Evolutionary conservation across 192 early-diverging fungal species (phyloP).

Genomic region (Coemansia umbellata): DNA sequence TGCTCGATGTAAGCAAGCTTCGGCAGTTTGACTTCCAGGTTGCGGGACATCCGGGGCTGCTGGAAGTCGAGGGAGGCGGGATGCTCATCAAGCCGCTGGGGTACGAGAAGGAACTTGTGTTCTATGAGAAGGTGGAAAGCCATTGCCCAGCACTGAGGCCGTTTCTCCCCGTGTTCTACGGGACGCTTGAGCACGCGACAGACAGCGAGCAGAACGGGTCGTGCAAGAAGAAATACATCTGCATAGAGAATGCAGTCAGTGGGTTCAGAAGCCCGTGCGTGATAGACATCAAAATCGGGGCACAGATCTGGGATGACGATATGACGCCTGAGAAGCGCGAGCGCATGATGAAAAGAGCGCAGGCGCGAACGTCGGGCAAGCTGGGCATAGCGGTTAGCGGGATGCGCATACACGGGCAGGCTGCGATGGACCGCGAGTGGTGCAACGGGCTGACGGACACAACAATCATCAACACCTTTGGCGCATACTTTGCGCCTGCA

Average conservation of each 20-base stretch:
- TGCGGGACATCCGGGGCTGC: slow-evolving; percentile 71
- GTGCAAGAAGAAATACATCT: slow-evolving; percentile 48
- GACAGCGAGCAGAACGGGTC: neutral
- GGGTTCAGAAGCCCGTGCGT: slow-evolving; percentile 73
- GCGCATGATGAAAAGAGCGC: slow-evolving; percentile 63
- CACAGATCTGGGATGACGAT: slow-evolving; percentile 67
- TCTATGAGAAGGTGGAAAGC: slow-evolving; percentile 62
- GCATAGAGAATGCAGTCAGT: slow-evolving; percentile 72
- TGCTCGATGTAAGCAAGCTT: neutral
- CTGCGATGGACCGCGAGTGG: slow-evolving; percentile 12
- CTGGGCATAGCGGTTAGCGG: slow-evolving; percentile 73
- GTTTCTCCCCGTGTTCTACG: slow-evolving; percentile 71
- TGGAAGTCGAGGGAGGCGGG: slow-evolving; percentile 58
- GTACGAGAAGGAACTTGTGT: slow-evolving; percentile 57
- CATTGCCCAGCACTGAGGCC: slow-evolving; percentile 49
- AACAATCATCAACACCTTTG: slow-evolving; percentile 57
- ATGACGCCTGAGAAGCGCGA: slow-evolving; percentile 67
- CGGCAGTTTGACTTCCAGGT: slow-evolving; percentile 66
- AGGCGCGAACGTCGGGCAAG: slow-evolving; percentile 58
- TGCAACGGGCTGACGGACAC: slow-evolving; percentile 28
- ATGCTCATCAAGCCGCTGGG: slow-evolving; percentile 70
- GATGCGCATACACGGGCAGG: slow-evolving; percentile 54
- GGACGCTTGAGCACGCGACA: slow-evolving; percentile 41
- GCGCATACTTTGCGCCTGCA: slow-evolving; percentile 59
- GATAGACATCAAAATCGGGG: slow-evolving; percentile 86